Evolutionary conservation across 2,329 filamentous ascomycete species (phyloP), one percentile per base, ranked within the genome.

Genomic region (Zasmidium cellare): DNA sequence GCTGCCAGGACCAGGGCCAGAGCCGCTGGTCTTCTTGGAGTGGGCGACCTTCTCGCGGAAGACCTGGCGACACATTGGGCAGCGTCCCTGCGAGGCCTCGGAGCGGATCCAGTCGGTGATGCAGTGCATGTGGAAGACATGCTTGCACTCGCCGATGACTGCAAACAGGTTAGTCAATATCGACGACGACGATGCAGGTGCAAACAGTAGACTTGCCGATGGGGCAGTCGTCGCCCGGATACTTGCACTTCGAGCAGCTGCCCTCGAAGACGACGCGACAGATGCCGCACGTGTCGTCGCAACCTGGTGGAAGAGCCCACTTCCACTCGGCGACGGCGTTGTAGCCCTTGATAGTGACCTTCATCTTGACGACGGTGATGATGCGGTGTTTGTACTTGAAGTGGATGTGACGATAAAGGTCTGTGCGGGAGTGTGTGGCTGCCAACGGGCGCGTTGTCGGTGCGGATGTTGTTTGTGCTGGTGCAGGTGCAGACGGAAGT

Each of bases 91-190:
- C 24, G 92, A 90, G 12, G 91, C 87, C 63, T 97, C 94, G 74
- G 97, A 92, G 71, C 94, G 91, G 67, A 99, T 91, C 94, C 94
- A 99, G 70, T 92, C 90, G 68, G 89, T 82, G 67, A 99, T 94
- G 76, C 94, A 99, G 76, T 99, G 94, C 90, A 96, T 96, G 76
- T 99, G 94, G 72, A 99, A 99, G 63, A 91, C 96, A 75, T 99
- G 94, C 3, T 92, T 93, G 77, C 94, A 99, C 80, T 93, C 96
- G 46, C 94, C 94, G 60, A 94, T 92, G 65, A 97, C 93, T 97
- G 67, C 45, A 38, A 18, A 55, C 19, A 23, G 11, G 46, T 62
- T 46, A 63, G 60, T 50, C 22, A 18, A 35, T 28, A 24, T 49
- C 16, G 22, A 49, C 6, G 25, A 9, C n/a, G 22, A 20, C 12